Conservation (phyloP, 306 rosid genomes). For the Herpetospermum pedunculosum region DNA sequence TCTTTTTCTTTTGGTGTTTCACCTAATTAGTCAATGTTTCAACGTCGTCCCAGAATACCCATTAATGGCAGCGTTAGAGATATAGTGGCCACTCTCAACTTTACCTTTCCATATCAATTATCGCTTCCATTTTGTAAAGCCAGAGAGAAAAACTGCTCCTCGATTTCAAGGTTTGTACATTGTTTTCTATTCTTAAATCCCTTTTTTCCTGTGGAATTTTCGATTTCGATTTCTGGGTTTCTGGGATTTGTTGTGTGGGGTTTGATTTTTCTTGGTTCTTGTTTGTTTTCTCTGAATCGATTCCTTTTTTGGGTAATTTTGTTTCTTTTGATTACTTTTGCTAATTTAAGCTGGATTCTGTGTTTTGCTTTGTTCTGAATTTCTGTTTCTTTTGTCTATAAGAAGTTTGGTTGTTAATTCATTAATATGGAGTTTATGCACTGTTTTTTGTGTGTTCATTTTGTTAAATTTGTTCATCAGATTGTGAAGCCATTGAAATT, state of each 20-base stretch:
- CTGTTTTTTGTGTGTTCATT: not conserved
- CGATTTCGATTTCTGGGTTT: not conserved
- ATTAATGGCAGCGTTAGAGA: slow-evolving; percentile 8
- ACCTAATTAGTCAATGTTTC: slow-evolving; percentile 1
- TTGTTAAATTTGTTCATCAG: not conserved
- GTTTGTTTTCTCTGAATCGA: not conserved
- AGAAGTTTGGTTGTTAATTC: not conserved
- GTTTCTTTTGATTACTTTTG: not conserved
- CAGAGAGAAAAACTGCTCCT: not conserved
- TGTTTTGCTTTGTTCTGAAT: not conserved
- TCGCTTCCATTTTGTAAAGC: not conserved
- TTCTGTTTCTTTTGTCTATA: not conserved
- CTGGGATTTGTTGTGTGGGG: not conserved
- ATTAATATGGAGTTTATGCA: not conserved
- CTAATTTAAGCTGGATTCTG: not conserved
- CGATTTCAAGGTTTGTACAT: not conserved
- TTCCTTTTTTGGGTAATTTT: not conserved
- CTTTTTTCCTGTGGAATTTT: not conserved
- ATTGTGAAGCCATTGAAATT: not conserved
- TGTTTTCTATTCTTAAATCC: not conserved
- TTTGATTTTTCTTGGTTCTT: not conserved
- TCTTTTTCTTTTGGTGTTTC: not conserved
- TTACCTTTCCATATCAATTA: not conserved
- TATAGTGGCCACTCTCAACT: not conserved
- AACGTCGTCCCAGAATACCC: not conserved